A percentile compares a stretch with the other conserved stretches of the same genome.
Conservation (phyloP, 1,139 yeast genomes). For the Debaryomyces fabryi region DNA sequence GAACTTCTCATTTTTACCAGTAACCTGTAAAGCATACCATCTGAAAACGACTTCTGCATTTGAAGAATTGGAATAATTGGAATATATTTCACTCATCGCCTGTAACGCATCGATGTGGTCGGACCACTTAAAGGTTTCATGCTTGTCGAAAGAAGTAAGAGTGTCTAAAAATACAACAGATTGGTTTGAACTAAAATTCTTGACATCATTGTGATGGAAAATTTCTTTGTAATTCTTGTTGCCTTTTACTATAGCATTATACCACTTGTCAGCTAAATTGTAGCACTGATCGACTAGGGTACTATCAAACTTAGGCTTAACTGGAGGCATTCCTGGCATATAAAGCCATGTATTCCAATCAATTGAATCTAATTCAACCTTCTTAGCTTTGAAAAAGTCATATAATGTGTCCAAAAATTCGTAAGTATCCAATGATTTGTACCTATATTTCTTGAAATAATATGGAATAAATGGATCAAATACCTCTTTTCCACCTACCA, state of each 20-base stretch:
- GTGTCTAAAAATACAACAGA: slow-evolving; percentile 77
- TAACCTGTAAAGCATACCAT: slow-evolving; percentile 67
- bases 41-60: slow-evolving; percentile 85
- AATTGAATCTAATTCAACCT: slow-evolving; percentile 56
- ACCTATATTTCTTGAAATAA: slow-evolving; percentile 71
- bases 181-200: slow-evolving; percentile 70
- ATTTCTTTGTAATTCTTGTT: slow-evolving; percentile 13
- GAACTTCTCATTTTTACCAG: slow-evolving; percentile 46
- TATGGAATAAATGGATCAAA: slow-evolving; percentile 81
- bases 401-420: slow-evolving; percentile 78
- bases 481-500: slow-evolving; percentile 59
- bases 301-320: slow-evolving; percentile 76
- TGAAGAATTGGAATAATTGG: slow-evolving; percentile 48
- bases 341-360: slow-evolving; percentile 89
- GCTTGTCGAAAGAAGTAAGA: slow-evolving; percentile 42
- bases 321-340: slow-evolving; percentile 83
- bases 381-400: slow-evolving; percentile 57
- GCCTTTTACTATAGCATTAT: slow-evolving; percentile 27
- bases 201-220: slow-evolving; percentile 47
- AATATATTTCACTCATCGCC: slow-evolving; percentile 49
- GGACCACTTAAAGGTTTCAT: slow-evolving; percentile 39
- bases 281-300: slow-evolving; percentile 75
- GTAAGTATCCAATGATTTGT: slow-evolving; percentile 75
- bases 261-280: slow-evolving; percentile 69
- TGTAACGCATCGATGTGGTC: slow-evolving; percentile 39